These are phyloP conservation scores for Cucurbita maxima DNA, from an alignment of 306 rosid species.

Conservation along the genomic window DNA sequence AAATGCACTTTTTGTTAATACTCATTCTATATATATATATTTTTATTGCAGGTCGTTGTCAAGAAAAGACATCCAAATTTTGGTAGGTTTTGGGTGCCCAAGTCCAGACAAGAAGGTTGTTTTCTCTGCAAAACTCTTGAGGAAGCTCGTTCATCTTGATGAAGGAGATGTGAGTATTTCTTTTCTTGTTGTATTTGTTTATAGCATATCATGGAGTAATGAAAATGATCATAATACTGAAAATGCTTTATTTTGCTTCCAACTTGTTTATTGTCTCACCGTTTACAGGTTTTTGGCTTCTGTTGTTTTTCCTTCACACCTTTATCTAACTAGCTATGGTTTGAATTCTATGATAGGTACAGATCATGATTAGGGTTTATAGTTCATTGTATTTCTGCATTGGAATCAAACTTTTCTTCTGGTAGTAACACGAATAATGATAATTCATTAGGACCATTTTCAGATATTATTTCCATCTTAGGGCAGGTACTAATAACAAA, in stretches of 20 bases:
- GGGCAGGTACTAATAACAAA: neutral
- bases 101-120: conserved; percentile 71
- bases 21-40: conserved; percentile 15
- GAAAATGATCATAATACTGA: neutral
- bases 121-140: conserved; percentile 75
- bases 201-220: neutral
- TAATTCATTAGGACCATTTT: neutral
- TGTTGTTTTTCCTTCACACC: neutral
- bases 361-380: neutral
- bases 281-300: neutral
- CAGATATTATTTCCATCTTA: neutral
- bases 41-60: conserved; percentile 74
- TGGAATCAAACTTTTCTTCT: neutral
- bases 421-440: neutral
- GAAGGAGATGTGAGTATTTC: conserved; percentile 85
- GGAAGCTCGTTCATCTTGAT: conserved; percentile 78
- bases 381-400: neutral
- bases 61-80: conserved; percentile 63
- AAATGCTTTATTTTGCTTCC: neutral
- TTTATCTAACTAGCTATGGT: neutral
- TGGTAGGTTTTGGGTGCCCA: conserved; percentile 95
- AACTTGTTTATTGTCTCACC: neutral
- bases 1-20: neutral
- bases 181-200: neutral
- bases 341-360: neutral